Evolutionary conservation across 2,329 filamentous ascomycete species (phyloP).

Genomic region (Nigrospora sphaerica): DNA sequence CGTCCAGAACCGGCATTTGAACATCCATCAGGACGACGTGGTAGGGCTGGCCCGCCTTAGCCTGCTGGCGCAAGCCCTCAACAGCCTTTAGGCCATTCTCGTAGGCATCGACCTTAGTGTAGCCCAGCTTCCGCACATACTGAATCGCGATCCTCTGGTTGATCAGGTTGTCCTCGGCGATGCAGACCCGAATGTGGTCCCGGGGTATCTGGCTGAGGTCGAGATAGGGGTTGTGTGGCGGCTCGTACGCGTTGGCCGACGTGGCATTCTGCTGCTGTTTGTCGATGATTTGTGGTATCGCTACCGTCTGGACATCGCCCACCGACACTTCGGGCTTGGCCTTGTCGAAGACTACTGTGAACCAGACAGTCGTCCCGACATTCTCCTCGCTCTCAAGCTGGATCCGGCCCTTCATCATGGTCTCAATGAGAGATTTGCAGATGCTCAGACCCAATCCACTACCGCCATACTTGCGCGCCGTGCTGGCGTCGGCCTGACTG

Average conservation of each 20-base stretch:
- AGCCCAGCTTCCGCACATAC: slow-evolving; percentile 80
- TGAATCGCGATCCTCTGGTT: slow-evolving; percentile 92
- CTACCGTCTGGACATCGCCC: slow-evolving; percentile 40
- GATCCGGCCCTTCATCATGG: slow-evolving; percentile 82
- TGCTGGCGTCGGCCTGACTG: slow-evolving; percentile 85
- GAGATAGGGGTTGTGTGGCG: slow-evolving; percentile 39
- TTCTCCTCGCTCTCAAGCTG: slow-evolving; percentile 71
- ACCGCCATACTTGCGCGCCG: slow-evolving; percentile 83
- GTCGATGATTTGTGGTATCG: slow-evolving; percentile 32
- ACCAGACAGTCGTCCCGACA: slow-evolving; percentile 65
- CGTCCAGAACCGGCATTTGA: slow-evolving; percentile 90
- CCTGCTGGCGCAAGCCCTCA: slow-evolving; percentile 71
- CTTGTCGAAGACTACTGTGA: slow-evolving; percentile 81
- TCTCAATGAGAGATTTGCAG: slow-evolving; percentile 89
- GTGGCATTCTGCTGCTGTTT: slow-evolving; percentile 13
- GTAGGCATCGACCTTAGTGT: slow-evolving; percentile 75
- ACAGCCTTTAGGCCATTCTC: slow-evolving; percentile 85
- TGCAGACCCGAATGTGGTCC: slow-evolving; percentile 77
- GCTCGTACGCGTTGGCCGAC: slow-evolving; percentile 28
- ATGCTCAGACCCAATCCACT: slow-evolving; percentile 89
- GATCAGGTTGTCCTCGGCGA: slow-evolving; percentile 92
- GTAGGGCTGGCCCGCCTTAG: slow-evolving; percentile 67
- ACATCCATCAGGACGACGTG: slow-evolving; percentile 94
- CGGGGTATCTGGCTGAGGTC: slow-evolving; percentile 69
- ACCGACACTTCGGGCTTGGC: slow-evolving; percentile 55